Evolutionary conservation across 1,284 basidiomycete genomes (phyloP), one percentile per base, ranked within the genome.

Genomic region (Apiotrichum veenhuisii): DNA sequence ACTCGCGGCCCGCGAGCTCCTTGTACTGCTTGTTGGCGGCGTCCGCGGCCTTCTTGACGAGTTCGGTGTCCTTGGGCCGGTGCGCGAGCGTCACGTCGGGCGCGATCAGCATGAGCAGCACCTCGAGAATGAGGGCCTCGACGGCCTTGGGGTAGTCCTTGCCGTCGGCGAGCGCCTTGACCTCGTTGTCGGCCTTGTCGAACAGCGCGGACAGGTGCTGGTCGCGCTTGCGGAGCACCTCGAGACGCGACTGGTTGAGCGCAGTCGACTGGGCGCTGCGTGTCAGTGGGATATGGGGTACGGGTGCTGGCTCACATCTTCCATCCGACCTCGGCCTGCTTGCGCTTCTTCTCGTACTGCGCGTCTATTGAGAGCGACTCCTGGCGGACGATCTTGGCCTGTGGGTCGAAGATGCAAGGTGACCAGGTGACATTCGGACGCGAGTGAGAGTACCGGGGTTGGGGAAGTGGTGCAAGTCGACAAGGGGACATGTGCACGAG

Each of bases 341-440:
- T 97, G 69, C 85, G 83, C 80, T 91, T 95, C 85, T 95, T 94
- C 78, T 95, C 92, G 73, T 86, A 91, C 64, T 87, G 87, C 9
- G 87, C 85, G 73, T 97, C 92, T 70, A 97, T 94, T 26, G 90
- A 86, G 63, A 89, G 86, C 60, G 91, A 88, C 75, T 96, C 93
- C 75, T 93, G 89, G 73, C 92, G 91, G 40, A 97, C 93, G 58
- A 96, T 87, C 79, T 91, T 95, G 55, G 92, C 93, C 92, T 95
- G 69, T 42, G 34, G 37, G 22, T 26, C 18, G 25, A 44, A 44
- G 18, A 33, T 9, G 10, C 22, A 30, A n/a, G 8, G 26, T 22
- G n/a, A 23, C 22, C 8, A 34, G 33, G 33, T 14, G 33, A 34
- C 33, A 34, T 8, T 9, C 33, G 33, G 41, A 12, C 20, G 30